Evolutionary conservation across 139 green algal species (phyloP).

Genomic region (Volvox africanus): DNA sequence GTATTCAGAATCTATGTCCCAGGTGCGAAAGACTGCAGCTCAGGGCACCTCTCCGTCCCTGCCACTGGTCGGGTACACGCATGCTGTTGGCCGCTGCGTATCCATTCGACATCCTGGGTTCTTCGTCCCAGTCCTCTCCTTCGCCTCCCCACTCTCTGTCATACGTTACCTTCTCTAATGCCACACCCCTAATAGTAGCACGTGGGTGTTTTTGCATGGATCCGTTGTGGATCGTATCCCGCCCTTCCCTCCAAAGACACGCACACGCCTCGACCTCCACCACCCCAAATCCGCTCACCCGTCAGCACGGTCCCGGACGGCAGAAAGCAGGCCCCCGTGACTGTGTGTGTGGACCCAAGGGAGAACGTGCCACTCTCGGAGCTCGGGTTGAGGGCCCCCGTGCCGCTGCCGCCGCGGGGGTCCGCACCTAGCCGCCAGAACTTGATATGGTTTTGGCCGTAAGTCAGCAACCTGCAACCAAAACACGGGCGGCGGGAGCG

Average conservation of each 20-base stretch:
- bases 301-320: constrained; percentile 64
- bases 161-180: neutral
- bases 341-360: constrained; percentile 63
- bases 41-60: too few relatives aligned
- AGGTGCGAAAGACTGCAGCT: too few relatives aligned
- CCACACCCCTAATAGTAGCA: too few relatives aligned
- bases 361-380: constrained; percentile 27
- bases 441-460: constrained; percentile 76
- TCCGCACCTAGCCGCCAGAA: constrained; percentile 58
- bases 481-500: too few relatives aligned
- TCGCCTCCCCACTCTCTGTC: neutral
- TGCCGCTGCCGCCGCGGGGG: neutral
- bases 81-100: too few relatives aligned
- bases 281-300: constrained; percentile 12
- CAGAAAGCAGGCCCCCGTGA: constrained; percentile 65
- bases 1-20: too few relatives aligned
- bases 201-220: too few relatives aligned
- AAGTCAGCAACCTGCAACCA: constrained; percentile 68
- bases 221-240: too few relatives aligned
- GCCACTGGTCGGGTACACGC: too few relatives aligned
- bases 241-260: too few relatives aligned
- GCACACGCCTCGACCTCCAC: neutral
- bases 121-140: neutral
- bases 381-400: neutral
- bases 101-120: too few relatives aligned